Conservation (phyloP, 2,329 filamentous ascomycete genomes). For the Aspergillus fumigatiaffinis region DNA sequence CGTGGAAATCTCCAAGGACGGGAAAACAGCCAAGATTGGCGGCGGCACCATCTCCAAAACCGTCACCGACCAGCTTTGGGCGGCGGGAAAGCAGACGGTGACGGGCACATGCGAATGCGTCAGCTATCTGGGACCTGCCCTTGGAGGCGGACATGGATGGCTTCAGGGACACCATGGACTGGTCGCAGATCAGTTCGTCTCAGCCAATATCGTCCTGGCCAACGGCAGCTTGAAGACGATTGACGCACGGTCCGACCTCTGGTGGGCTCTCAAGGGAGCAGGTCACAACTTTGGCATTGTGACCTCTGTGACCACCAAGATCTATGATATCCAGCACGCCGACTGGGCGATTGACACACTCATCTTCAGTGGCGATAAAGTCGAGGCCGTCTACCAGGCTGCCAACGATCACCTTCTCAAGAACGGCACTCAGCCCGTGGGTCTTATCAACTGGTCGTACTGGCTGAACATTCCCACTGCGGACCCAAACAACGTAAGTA, state of each 20-base stretch:
- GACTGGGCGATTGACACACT: constrained; percentile 42
- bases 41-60: constrained; percentile 48
- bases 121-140: constrained; percentile 45
- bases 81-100: constrained; percentile 48
- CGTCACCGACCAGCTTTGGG: constrained; percentile 49
- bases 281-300: constrained; percentile 59
- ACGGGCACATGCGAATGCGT: constrained; percentile 53
- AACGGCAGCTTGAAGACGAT: constrained; percentile 43
- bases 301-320: constrained; percentile 45
- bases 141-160: constrained; percentile 57
- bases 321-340: constrained; percentile 41
- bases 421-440: constrained; percentile 42
- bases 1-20: constrained; percentile 38
- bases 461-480: constrained; percentile 22
- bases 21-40: constrained; percentile 45
- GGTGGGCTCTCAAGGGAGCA: constrained; percentile 55
- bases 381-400: constrained; percentile 46
- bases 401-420: constrained; percentile 46
- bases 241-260: constrained; percentile 47
- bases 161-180: constrained; percentile 54
- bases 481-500: constrained; percentile 24
- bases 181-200: constrained; percentile 51
- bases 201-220: constrained; percentile 50
- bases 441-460: constrained; percentile 48
- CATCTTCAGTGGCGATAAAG: constrained; percentile 47